Base-by-base conservation (phyloP, 208 protist genomes). In the Leishmania tropica region DNA sequence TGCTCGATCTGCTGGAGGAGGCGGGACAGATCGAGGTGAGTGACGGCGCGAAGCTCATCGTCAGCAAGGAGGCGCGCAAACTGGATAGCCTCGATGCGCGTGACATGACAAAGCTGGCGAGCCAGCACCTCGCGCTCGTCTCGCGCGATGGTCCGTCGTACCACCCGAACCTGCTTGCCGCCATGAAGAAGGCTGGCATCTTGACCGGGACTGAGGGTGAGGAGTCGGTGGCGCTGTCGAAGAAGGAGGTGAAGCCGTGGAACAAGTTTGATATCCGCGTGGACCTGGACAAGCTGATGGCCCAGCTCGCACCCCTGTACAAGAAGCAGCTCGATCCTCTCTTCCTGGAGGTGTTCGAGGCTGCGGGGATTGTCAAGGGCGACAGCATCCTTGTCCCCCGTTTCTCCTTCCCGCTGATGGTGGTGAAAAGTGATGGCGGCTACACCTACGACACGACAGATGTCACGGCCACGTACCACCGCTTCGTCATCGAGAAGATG, bases 381-480 rank as follows among this genome's bases (percentile, higher is more conserved):
- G 92, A 93, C 76, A 85, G 78, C 71, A 90, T 98, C 85, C 83
- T 85, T 58, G 93, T 98, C n/a, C 96, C 96, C 3, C 90, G 90
- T 87, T 98, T 98, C 83, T 91, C 87, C 79, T 97, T 97, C 78
- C 98, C 98, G 28, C 89, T 99, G 47, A 99, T 99, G 75, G 89
- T 99, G 21, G 81, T 90, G 58, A 99, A 99, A 91, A 95, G 95
- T 80, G 98, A 99, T 83, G 98, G 98, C 74, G 98, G 98, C 60
- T 99, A 88, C 84, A 98, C 92, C 24, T 99, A 99, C 89, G 97
- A 99, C 85, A 99, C 97, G 11, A 99, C 97, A 17, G 98, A 99
- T 83, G 67, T 99, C 31, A 88, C 97, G 2, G 81, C 93, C 28
- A 94, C 97, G 84, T 97, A 97, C 81, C 96, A 99, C 88, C 95